Evolutionary conservation across 2,329 filamentous ascomycete genomes (phyloP).

Genomic region (Monilinia fructicola): DNA sequence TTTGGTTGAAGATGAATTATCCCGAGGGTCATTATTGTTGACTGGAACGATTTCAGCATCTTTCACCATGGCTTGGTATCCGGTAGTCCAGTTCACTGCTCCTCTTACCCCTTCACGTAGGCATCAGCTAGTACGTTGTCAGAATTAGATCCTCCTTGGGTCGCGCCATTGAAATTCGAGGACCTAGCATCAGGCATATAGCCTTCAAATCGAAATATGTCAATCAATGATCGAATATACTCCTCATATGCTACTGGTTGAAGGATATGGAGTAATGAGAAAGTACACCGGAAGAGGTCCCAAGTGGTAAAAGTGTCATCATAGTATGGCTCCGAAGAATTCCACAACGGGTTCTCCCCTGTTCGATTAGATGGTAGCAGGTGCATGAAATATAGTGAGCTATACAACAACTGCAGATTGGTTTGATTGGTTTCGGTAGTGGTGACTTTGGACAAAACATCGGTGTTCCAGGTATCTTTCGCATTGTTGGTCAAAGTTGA

Average conservation of each 20-base stretch:
- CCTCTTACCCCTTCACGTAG: conserved; percentile 63
- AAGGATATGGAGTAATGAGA: conserved; percentile 62
- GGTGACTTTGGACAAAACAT: conserved; percentile 63
- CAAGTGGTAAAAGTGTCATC: conserved; percentile 71
- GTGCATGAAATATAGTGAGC: conserved; percentile 56
- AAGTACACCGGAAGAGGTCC: conserved; percentile 62
- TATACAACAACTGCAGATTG: conserved; percentile 63
- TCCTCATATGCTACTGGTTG: conserved; percentile 63
- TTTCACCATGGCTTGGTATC: conserved; percentile 61
- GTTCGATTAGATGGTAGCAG: conserved; percentile 59
- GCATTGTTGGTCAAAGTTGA: conserved; percentile 46
- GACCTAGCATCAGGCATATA: conserved; percentile 66
- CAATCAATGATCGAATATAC: conserved; percentile 64
- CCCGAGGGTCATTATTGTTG: conserved; percentile 55
- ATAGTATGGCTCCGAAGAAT: conserved; percentile 64
- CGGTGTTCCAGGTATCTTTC: conserved; percentile 57
- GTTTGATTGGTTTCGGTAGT: conserved; percentile 56
- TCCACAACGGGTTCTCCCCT: conserved; percentile 67
- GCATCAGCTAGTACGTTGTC: conserved; percentile 73
- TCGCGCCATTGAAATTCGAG: conserved; percentile 66
- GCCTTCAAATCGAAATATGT: conserved; percentile 64
- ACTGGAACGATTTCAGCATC: conserved; percentile 62
- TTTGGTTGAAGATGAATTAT: conserved; percentile 59
- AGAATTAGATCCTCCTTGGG: conserved; percentile 67
- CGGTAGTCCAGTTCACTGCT: conserved; percentile 61